A percentile compares a stretch with the other conserved stretches of the same genome.
Evolutionary conservation across 441 rosid genomes (phyloP).

Genomic region (Erodium trifolium): DNA sequence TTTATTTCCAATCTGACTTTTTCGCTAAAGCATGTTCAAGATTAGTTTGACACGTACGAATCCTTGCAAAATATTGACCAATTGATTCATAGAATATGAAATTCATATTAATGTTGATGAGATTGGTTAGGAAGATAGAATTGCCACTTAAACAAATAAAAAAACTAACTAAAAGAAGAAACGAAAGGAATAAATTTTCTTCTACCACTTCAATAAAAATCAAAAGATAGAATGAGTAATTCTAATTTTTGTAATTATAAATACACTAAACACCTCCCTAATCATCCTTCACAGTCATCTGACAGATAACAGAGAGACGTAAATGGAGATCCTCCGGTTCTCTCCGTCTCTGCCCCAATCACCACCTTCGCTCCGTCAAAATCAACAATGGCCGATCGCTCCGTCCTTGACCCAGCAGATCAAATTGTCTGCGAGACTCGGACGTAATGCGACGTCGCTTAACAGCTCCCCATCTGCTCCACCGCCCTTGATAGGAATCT

Average conservation of each 20-base stretch:
- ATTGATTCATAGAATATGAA: not conserved
- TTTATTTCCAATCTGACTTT: too few relatives aligned
- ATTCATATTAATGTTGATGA: not conserved
- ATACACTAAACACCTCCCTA: not conserved
- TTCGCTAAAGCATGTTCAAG: too few relatives aligned
- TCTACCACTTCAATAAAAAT: not conserved
- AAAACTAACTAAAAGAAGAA: not conserved
- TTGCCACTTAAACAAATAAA: not conserved
- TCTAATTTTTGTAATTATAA: too few relatives aligned
- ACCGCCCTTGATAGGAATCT: not conserved
- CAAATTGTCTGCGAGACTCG: conserved; percentile 2
- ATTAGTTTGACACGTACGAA: too few relatives aligned
- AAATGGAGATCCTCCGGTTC: not conserved
- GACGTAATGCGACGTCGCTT: not conserved
- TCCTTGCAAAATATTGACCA: not conserved
- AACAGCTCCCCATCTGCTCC: not conserved
- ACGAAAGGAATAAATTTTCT: not conserved
- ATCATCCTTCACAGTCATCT: not conserved
- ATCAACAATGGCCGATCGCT: not conserved
- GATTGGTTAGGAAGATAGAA: not conserved
- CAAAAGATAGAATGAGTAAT: not conserved
- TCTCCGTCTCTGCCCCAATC: conserved; percentile 3
- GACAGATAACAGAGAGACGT: not conserved
- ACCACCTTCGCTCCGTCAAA: not conserved
- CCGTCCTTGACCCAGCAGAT: not conserved